Conservation (phyloP, 305 asterid species). For the Fraxinus dipetala region DNA sequence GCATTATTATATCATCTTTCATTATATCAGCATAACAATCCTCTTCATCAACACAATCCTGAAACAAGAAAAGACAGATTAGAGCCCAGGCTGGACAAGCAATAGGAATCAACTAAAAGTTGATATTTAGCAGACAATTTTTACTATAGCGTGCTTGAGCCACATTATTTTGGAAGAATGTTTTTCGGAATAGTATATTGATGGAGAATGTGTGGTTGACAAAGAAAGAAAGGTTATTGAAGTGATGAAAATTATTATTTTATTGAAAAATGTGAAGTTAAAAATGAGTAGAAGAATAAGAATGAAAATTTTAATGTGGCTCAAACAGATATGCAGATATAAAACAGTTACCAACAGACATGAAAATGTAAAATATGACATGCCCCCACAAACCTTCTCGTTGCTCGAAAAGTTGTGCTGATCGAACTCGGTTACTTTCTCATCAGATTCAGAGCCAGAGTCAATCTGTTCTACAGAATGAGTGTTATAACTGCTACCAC, state of each 20-base stretch:
- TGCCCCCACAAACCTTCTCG: conserved; percentile 35
- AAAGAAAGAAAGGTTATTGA: too few relatives aligned
- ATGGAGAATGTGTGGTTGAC: too few relatives aligned
- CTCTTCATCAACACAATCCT: conserved; percentile 54
- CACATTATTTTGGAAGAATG: too few relatives aligned
- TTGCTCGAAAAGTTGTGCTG: conserved; percentile 31
- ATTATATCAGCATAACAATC: conserved; percentile 80
- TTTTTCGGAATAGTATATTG: too few relatives aligned
- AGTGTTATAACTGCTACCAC: conserved; percentile 50
- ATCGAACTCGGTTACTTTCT: conserved; percentile 20
- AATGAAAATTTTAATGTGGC: too few relatives aligned
- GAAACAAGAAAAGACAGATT: conserved; percentile 17
- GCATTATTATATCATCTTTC: conserved; percentile 72
- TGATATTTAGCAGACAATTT: not conserved
- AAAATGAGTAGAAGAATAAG: too few relatives aligned
- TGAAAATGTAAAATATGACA: not conserved
- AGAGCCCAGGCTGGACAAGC: not conserved
- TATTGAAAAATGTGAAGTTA: too few relatives aligned
- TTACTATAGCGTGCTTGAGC: not conserved
- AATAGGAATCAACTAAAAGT: not conserved
- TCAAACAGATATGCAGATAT: not conserved
- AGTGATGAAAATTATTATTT: too few relatives aligned
- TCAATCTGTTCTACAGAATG: conserved; percentile 55
- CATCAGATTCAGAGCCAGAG: conserved; percentile 43
- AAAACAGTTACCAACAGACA: not conserved